These are phyloP conservation scores for Aspergillus hancockii DNA, from an alignment of 495 filamentous ascomycete species.

Conservation along the genomic window DNA sequence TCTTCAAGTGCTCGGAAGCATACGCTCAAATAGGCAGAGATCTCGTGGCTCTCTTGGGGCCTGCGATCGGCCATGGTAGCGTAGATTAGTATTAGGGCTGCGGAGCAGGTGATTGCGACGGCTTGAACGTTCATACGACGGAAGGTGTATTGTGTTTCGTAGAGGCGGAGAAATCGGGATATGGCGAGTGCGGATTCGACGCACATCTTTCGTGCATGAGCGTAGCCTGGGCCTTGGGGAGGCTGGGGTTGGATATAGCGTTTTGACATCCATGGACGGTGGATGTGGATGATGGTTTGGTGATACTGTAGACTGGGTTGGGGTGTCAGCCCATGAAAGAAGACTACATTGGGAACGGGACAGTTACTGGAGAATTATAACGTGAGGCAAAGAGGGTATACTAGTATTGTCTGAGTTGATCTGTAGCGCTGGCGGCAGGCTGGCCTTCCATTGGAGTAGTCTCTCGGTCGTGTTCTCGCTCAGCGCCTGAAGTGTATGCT, in stretches of 20 bases:
- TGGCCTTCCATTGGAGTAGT: slow-evolving; percentile 29
- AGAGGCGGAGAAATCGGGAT: slow-evolving; percentile 30
- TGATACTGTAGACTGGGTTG: slow-evolving; percentile 33
- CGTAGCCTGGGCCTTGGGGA: slow-evolving; percentile 21
- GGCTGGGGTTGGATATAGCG: slow-evolving; percentile 22
- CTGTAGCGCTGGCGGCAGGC: slow-evolving; percentile 24
- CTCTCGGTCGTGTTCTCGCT: slow-evolving; percentile 20
- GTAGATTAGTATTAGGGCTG: slow-evolving; percentile 21
- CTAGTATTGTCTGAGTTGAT: slow-evolving; percentile 21
- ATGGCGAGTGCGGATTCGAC: slow-evolving; percentile 30
- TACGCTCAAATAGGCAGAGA: slow-evolving; percentile 12
- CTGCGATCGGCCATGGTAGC: slow-evolving; percentile 5
- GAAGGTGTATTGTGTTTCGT: slow-evolving; percentile 43
- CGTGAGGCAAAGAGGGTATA: slow-evolving; percentile 28
- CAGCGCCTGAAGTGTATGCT: slow-evolving; percentile 18
- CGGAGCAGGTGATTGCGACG: slow-evolving; percentile 28
- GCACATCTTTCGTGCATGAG: slow-evolving; percentile 29
- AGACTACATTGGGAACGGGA: slow-evolving; percentile 2
- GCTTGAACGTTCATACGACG: slow-evolving; percentile 22
- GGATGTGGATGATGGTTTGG: slow-evolving; percentile 26
- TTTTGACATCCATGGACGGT: slow-evolving; percentile 32
- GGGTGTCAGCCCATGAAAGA: background rate
- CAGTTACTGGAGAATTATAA: slow-evolving; percentile 35
- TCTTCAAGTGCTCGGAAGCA: slow-evolving; percentile 27
- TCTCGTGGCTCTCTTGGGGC: slow-evolving; percentile 1